Percentiles rank a stretch among this genome's conserved stretches.
These are phyloP conservation scores for Keithomyces neogunnii DNA, from an alignment of 2,329 filamentous ascomycete genomes.

Conservation along the genomic window DNA sequence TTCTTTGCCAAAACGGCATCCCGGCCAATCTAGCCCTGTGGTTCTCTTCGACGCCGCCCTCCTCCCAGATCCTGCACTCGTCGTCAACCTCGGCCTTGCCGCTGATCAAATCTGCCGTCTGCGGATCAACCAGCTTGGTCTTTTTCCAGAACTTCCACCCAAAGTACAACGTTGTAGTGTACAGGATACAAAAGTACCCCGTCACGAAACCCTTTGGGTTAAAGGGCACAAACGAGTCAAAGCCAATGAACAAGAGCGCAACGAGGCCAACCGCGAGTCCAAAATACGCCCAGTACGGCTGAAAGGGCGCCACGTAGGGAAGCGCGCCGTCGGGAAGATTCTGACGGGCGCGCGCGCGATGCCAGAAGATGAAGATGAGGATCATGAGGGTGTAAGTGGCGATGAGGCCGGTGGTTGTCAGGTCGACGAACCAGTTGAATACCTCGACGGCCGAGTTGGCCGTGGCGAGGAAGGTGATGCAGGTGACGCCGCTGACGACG, in stretches of 20 bases:
- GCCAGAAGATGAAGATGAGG: constrained; percentile 33
- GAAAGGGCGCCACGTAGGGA: constrained; percentile 40
- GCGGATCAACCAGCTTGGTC: constrained; percentile 46
- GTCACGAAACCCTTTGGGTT: constrained; percentile 40
- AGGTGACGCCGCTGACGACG: constrained; percentile 37
- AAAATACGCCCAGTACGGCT: constrained; percentile 44
- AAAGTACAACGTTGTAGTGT: constrained; percentile 48
- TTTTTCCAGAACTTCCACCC: constrained; percentile 59
- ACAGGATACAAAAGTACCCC: constrained; percentile 44
- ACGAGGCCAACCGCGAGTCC: constrained; percentile 36
- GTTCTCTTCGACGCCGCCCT: constrained; percentile 37
- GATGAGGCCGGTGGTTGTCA: constrained; percentile 46
- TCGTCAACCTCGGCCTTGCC: constrained; percentile 60
- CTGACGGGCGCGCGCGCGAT: constrained; percentile 41
- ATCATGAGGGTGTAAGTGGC: constrained; percentile 45
- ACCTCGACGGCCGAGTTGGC: constrained; percentile 36
- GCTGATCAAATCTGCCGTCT: constrained; percentile 52
- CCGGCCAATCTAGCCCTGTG: constrained; percentile 25
- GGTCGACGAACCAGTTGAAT: constrained; percentile 44
- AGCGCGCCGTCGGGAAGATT: constrained; percentile 34
- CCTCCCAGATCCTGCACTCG: constrained; percentile 34
- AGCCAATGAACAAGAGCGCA: constrained; percentile 48
- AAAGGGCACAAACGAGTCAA: constrained; percentile 45
- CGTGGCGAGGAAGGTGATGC: constrained; percentile 41
- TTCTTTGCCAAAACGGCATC: constrained; percentile 26